Evolutionary conservation across 345 rosid species (phyloP).

Genomic region (Kernera saxatilis): DNA sequence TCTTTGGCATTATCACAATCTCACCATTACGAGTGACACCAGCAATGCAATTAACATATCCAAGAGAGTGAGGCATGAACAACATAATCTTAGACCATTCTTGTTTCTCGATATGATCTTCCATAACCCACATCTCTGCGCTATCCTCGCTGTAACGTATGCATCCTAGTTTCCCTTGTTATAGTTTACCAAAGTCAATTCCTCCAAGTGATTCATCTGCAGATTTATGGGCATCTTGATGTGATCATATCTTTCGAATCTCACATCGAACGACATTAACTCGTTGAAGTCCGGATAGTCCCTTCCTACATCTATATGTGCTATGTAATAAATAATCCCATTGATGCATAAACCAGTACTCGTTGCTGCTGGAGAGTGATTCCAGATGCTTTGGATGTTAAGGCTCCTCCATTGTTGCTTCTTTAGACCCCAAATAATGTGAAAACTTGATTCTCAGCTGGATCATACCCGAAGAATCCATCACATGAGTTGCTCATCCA

Average conservation of each 20-base stretch:
- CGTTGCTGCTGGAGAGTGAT: neutral
- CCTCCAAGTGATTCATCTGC: neutral
- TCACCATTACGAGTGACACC: neutral
- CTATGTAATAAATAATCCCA: neutral
- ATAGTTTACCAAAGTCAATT: neutral
- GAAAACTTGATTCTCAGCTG: neutral
- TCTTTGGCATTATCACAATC: slow-evolving; percentile 3
- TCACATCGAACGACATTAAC: neutral
- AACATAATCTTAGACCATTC: neutral
- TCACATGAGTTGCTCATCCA: neutral
- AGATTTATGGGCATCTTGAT: neutral
- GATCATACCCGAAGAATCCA: neutral
- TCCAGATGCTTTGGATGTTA: neutral
- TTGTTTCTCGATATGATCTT: neutral
- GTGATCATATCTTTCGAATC: neutral
- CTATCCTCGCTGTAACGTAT: neutral
- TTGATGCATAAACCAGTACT: neutral
- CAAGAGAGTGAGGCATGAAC: neutral
- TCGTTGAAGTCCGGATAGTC: neutral
- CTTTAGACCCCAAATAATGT: neutral
- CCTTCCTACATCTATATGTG: no score
- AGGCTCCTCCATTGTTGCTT: neutral
- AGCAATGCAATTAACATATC: neutral
- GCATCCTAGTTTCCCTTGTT: neutral
- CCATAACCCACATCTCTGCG: neutral